Evolutionary conservation across 176 grass and related monocot genomes (phyloP), one percentile per base, ranked within the genome.

Genomic region (Oryza meyeriana): DNA sequence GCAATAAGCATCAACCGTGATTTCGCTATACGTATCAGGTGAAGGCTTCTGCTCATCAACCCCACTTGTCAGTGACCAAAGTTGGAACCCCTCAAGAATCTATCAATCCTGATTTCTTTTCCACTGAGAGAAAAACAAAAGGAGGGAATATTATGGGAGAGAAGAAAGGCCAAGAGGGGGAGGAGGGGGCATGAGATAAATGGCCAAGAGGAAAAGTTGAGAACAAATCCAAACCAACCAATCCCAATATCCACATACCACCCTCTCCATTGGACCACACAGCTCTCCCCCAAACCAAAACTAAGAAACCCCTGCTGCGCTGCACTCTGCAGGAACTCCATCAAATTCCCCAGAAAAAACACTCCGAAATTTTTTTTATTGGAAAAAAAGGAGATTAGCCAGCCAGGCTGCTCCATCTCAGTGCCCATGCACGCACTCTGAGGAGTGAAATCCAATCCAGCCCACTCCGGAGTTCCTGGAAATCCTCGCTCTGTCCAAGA

Each of bases 141-240:
- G 28, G 42, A 36, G 5, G 45, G 83, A 90, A 90, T 86, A 90
- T 90, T 86, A 79, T 62, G 59, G 36, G 87, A 69, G 61, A 28
- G 61, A 32, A 75, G 62, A 87, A 61, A 82, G 78, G 52, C 38
- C 31, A 64, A 33, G 50, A 26, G 75, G 29, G 61, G n/a, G 6
- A 61, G 55, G 4, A 25, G 13, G 59, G 40, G 12, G 30, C 42
- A 69, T 25, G 30, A 66, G 84, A 86, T 90, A 90, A 90, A 90
- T 78, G 79, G 84, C 2, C 88, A 32, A 66, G 79, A 79, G 30
- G 75, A 69, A 83, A 86, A 83, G 88, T 36, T 61, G 74, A 78
- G 84, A 79, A 75, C 82, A 83, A 79, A 79, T 83, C 79, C 84
- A 74, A 86, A 83, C 61, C 84, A 86, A 86, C 74, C 88, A 86